These are phyloP conservation scores for Lycium ferocissimum DNA, from an alignment of 257 asterid genomes.

Conservation along the genomic window DNA sequence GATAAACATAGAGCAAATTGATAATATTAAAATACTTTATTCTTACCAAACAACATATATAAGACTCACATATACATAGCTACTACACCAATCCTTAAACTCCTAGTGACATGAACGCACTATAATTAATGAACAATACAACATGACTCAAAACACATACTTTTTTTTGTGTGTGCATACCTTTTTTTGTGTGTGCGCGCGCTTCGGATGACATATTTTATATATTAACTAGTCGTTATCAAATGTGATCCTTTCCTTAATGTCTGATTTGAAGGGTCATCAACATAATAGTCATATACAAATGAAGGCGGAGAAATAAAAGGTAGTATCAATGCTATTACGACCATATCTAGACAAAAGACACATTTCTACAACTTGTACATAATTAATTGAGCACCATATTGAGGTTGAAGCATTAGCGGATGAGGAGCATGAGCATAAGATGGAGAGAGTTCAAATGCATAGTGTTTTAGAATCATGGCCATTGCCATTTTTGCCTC, in stretches of 20 bases:
- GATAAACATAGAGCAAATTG: background rate
- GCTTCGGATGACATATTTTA: too few relatives aligned
- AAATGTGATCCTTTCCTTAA: too few relatives aligned
- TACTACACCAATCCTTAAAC: background rate
- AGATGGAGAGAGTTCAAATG: constrained; percentile 36
- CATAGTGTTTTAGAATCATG: constrained; percentile 29
- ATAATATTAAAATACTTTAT: background rate
- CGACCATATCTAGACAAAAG: too few relatives aligned
- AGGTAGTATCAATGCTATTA: too few relatives aligned
- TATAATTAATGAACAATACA: background rate
- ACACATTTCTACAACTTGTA: constrained; percentile 15
- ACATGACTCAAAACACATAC: background rate
- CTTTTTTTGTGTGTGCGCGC: too few relatives aligned
- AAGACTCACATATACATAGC: background rate
- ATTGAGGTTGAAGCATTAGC: constrained; percentile 34
- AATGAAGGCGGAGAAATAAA: too few relatives aligned
- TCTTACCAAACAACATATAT: background rate
- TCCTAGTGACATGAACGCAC: background rate
- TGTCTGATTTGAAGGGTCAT: too few relatives aligned
- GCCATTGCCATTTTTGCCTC: constrained; percentile 36
- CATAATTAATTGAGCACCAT: constrained; percentile 40
- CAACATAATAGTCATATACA: too few relatives aligned
- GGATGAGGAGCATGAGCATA: constrained; percentile 40
- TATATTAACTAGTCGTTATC: too few relatives aligned
- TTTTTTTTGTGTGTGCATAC: too few relatives aligned